Percentiles rank a stretch among this genome's conserved stretches.
Conservation (phyloP, 495 filamentous ascomycete species). For the Penicillium silybi region DNA sequence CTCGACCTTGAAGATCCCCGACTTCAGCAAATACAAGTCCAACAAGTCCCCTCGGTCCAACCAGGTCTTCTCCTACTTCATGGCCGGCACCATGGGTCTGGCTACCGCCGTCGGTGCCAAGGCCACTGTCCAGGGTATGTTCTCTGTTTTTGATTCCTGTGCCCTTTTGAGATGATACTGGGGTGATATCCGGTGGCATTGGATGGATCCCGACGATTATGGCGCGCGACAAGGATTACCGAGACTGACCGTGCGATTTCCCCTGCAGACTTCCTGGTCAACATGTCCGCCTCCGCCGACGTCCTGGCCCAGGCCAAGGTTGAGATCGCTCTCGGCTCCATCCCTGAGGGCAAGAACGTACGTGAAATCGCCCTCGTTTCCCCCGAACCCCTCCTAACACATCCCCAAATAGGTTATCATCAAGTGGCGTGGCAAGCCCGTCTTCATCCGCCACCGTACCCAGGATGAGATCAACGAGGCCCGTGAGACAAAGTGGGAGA, state of each 20-base stretch:
- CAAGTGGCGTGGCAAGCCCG: conserved; percentile 99
- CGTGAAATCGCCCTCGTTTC: conserved; percentile 21
- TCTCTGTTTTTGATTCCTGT: conserved; percentile 2
- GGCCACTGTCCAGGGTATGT: conserved; percentile 91
- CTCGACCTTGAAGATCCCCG: conserved; percentile 72
- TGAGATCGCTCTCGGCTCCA: conserved; percentile 85
- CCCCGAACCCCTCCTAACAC: neutral
- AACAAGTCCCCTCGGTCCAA: conserved; percentile 61
- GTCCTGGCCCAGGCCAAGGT: conserved; percentile 99
- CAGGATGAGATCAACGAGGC: conserved; percentile 80
- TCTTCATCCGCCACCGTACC: conserved; percentile 99
- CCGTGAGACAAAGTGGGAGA: conserved; percentile 68
- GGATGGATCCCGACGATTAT: conserved; percentile 1
- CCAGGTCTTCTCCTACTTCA: conserved; percentile 93
- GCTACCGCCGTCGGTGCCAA: conserved; percentile 90
- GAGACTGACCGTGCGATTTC: conserved; percentile 22
- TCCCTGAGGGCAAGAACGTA: conserved; percentile 99
- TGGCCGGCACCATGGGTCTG: conserved; percentile 92
- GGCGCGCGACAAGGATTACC: neutral
- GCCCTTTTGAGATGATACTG: neutral
- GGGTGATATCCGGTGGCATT: neutral
- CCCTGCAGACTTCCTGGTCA: conserved; percentile 89
- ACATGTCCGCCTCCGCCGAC: conserved; percentile 99
- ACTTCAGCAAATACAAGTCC: conserved; percentile 83
- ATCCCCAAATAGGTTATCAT: conserved; percentile 73